These are phyloP conservation scores for Ilex paraguariensis DNA, from an alignment of 305 asterid species.

Conservation along the genomic window DNA sequence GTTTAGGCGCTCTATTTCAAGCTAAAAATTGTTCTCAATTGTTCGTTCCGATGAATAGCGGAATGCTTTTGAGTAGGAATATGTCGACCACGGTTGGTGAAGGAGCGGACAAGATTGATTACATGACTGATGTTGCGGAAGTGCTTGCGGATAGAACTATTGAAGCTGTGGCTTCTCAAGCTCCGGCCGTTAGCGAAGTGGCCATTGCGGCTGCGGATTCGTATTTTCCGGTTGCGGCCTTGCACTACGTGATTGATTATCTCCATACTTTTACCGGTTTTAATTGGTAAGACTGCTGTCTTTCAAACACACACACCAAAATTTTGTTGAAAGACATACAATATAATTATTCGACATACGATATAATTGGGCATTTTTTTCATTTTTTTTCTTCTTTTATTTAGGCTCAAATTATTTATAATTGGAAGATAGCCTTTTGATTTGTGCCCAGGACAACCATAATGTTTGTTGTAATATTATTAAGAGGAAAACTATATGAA, in stretches of 20 bases:
- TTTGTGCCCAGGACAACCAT: too few species aligned
- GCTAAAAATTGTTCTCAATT: conserved; percentile 28
- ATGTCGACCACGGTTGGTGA: conserved; percentile 57
- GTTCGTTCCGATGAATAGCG: conserved; percentile 29
- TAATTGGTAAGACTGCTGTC: conserved; percentile 40
- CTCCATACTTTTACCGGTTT: conserved; percentile 62
- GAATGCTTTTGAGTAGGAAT: conserved; percentile 33
- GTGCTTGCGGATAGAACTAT: conserved; percentile 48
- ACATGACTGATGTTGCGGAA: conserved; percentile 45
- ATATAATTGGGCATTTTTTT: too few species aligned
- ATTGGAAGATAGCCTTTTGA: too few species aligned
- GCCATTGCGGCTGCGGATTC: conserved; percentile 84
- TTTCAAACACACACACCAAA: too few species aligned
- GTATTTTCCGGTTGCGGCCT: conserved; percentile 61
- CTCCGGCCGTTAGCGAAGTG: conserved; percentile 67
- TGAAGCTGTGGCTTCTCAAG: conserved; percentile 45
- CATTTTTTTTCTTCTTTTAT: too few species aligned
- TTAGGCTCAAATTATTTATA: too few species aligned
- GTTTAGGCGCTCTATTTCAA: conserved; percentile 25
- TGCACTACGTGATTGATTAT: conserved; percentile 68
- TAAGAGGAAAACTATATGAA: too few species aligned
- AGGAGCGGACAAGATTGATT: conserved; percentile 49
- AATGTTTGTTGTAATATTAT: too few species aligned
- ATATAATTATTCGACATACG: too few species aligned
- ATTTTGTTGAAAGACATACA: too few species aligned